Conservation (phyloP, 768 basidiomycete species). For the Boletus rufocinnamomeus region DNA sequence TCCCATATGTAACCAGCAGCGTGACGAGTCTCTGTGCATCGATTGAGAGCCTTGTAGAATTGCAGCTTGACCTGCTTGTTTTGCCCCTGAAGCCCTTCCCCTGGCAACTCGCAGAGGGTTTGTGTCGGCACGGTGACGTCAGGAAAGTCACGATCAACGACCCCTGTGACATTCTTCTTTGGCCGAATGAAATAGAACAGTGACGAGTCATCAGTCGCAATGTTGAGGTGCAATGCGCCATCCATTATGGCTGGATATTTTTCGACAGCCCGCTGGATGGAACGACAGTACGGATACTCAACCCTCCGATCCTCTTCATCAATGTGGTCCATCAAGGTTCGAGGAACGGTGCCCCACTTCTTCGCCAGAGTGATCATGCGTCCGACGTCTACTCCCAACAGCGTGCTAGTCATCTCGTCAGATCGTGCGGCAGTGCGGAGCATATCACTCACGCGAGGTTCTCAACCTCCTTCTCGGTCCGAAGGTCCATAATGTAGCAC, state of each 20-base stretch:
- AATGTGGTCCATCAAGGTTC: background rate
- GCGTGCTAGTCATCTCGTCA: background rate
- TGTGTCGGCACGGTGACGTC: background rate
- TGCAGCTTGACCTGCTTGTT: accelerated
- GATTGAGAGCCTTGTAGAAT: background rate
- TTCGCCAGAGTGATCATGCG: background rate
- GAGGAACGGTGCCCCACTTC: background rate
- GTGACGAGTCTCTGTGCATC: background rate
- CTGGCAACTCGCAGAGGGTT: background rate
- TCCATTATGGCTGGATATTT: background rate
- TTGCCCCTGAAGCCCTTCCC: background rate
- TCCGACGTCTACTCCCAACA: background rate
- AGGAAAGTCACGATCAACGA: background rate
- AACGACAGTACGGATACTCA: accelerated
- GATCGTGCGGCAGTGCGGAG: too few relatives aligned
- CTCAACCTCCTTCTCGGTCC: background rate
- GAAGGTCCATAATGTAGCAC: background rate
- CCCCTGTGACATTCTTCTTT: too few relatives aligned
- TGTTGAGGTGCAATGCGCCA: background rate
- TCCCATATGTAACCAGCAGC: background rate
- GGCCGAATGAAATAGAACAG: background rate
- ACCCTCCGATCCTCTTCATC: accelerated
- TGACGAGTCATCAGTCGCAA: background rate
- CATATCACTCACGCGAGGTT: background rate
- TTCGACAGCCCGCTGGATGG: background rate